These are phyloP conservation scores for Lumnitzera littorea DNA, from an alignment of 345 rosid species.

Conservation along the genomic window DNA sequence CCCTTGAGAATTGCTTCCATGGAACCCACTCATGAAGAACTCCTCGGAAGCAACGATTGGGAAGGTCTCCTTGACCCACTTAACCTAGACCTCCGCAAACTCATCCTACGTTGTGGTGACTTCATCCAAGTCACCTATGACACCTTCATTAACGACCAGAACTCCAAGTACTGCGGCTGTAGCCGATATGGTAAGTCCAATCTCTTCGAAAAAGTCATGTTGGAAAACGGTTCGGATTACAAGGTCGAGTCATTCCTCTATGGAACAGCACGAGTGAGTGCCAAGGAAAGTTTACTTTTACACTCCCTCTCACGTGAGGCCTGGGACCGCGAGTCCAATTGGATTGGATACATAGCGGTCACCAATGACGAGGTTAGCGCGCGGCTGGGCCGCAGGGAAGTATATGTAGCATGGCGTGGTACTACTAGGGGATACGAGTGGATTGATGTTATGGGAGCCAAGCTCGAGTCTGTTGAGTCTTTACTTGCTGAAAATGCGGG, in stretches of 20 bases:
- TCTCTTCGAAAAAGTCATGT: slow-evolving; percentile 63
- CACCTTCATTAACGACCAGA: slow-evolving; percentile 72
- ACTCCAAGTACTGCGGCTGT: slow-evolving; percentile 82
- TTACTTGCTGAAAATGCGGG: slow-evolving; percentile 20
- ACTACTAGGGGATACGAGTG: slow-evolving; percentile 84
- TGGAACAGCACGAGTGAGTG: slow-evolving; percentile 61
- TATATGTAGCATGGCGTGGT: slow-evolving; percentile 67
- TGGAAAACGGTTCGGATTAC: slow-evolving; percentile 47
- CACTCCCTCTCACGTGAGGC: slow-evolving; percentile 61
- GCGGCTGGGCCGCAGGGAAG: slow-evolving; percentile 61
- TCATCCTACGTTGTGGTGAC: slow-evolving; percentile 83
- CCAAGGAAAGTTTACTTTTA: slow-evolving; percentile 56
- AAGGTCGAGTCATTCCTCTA: slow-evolving; percentile 52
- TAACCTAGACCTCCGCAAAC: slow-evolving; percentile 54
- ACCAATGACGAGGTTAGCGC: slow-evolving; percentile 45
- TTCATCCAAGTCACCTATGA: slow-evolving; percentile 92
- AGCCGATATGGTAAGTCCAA: slow-evolving; percentile 67
- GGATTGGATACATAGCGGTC: slow-evolving; percentile 85
- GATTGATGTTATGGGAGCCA: slow-evolving; percentile 55
- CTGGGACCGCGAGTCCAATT: slow-evolving; percentile 96
- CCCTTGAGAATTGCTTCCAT: background rate
- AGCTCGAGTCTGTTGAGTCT: slow-evolving; percentile 37
- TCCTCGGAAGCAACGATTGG: slow-evolving; percentile 66
- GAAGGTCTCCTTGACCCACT: slow-evolving; percentile 61
- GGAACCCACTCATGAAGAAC: slow-evolving; percentile 48